Evolutionary conservation across 192 early-diverging fungal genomes (phyloP), one percentile per base, ranked within the genome.

Genomic region (Backusella psychrophila): DNA sequence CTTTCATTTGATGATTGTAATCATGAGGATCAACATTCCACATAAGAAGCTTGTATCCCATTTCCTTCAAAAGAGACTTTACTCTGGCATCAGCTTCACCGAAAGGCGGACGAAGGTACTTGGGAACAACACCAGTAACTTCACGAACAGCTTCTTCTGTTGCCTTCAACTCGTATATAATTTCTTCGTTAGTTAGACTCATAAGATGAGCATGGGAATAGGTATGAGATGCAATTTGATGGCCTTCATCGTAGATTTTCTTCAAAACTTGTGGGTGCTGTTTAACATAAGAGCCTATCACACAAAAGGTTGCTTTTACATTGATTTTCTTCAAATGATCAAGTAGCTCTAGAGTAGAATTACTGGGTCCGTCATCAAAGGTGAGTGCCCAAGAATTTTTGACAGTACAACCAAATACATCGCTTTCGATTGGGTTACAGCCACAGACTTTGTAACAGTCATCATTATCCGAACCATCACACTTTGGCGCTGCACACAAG

Each of bases 261-360:
- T 77, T 81, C 34, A 93, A 53, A 35, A 87, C 66, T 11, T 88
- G 85, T 0, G 85, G 82, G 36, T 84, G 70, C 26, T 84, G 67
- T 69, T 87, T 80, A 41, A 88, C 78, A 73, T 86, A 81, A 33
- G 80, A 65, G 11, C 92, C 92, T 59, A 87, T 85, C 14, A 94
- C 88, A 75, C 89, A 92, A 80, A 94, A 94, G 4, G 92, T 92
- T 1, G 86, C 92, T 74, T 91, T 92, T 63, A 92, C 67, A 63
- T 86, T 76, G 19, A 79, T 74, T 63, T 81, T 41, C 26, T 89
- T 81, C 5, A 94, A 78, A 1, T 78, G 69, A 71, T 89, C 86
- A 6, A 93, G 77, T 17, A 94, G 67, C n/a, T 76, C 77, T 21
- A 77, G 69, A 0, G 91, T 93, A 71, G 80, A 84, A 15, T 71